Percentiles rank a stretch among this genome's conserved stretches.
Evolutionary conservation across 805 yeast species (phyloP).

Genomic region (Cyberlindnera samutprakarnensis): DNA sequence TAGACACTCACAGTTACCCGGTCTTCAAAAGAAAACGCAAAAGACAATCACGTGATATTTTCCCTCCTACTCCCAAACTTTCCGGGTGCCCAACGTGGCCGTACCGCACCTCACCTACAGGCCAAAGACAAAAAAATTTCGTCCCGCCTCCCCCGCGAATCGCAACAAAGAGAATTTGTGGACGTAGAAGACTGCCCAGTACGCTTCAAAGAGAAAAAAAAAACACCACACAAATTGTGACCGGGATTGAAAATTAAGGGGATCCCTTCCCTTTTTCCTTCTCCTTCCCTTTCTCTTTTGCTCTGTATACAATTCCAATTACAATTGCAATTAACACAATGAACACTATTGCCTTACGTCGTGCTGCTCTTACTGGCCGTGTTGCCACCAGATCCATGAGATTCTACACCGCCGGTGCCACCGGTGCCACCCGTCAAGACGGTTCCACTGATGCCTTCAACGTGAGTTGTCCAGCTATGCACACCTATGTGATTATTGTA

Average conservation of each 20-base stretch:
- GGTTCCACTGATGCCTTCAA: slow-evolving; percentile 54
- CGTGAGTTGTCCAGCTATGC: slow-evolving; percentile 25
- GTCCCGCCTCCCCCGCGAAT: not conserved
- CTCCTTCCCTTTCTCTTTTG: not conserved
- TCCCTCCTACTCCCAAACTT: too few relatives aligned
- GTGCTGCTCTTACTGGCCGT: slow-evolving; percentile 27
- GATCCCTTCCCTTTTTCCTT: not conserved
- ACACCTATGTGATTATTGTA: not conserved
- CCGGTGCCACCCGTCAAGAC: slow-evolving; percentile 51
- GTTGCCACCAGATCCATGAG: slow-evolving; percentile 20
- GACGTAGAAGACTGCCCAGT: too few relatives aligned
- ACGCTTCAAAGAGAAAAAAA: too few relatives aligned
- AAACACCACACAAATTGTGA: not conserved
- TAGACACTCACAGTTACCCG: not conserved
- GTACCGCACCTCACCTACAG: not conserved
- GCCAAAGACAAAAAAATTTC: not conserved
- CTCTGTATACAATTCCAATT: not conserved
- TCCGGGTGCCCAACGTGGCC: not conserved
- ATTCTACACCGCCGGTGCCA: slow-evolving; percentile 46
- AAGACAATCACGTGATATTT: too few relatives aligned
- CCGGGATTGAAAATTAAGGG: not conserved
- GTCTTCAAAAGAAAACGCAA: not conserved
- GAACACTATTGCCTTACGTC: slow-evolving; percentile 27
- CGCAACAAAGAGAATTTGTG: too few relatives aligned
- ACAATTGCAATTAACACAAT: slow-evolving; percentile 7